A percentile compares a stretch with the other conserved stretches of the same genome.
These are phyloP conservation scores for Mortierella polycephala DNA, from an alignment of 371 early-diverging fungal species.

Conservation along the genomic window DNA sequence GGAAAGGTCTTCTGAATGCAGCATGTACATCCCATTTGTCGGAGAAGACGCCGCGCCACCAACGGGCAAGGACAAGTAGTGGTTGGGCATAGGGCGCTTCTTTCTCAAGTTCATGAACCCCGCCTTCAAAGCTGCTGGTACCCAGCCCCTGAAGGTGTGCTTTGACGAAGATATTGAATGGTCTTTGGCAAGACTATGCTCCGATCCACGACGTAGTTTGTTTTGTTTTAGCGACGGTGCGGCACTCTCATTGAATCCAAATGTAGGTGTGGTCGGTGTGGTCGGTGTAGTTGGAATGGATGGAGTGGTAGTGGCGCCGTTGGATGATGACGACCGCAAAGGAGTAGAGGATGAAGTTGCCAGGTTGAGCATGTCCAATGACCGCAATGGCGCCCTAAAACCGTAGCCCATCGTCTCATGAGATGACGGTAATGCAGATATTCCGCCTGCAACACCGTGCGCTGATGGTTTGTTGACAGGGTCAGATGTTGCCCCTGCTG, in stretches of 20 bases:
- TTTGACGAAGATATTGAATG: constrained; percentile 6
- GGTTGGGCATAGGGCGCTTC: constrained; percentile 10
- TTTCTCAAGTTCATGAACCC: constrained; percentile 20
- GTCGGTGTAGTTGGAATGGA: not conserved
- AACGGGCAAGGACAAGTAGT: constrained; percentile 43
- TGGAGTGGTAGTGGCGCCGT: not conserved
- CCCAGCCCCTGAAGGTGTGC: constrained; percentile 12
- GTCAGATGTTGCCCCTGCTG: not conserved
- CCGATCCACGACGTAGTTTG: too few species aligned
- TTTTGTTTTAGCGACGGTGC: not conserved
- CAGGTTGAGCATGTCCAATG: constrained; percentile 5
- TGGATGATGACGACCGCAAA: not conserved
- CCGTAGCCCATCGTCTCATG: constrained; percentile 1
- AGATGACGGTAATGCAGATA: constrained; percentile 5
- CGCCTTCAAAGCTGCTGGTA: constrained; percentile 16
- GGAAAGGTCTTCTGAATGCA: constrained; percentile 49
- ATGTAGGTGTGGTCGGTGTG: constrained; percentile 4
- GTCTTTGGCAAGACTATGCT: too few species aligned
- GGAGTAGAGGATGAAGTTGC: not conserved
- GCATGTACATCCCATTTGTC: constrained; percentile 21
- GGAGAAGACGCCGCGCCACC: constrained; percentile 23
- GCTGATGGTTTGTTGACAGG: not conserved
- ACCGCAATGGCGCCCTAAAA: constrained; percentile 12
- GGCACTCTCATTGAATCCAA: not conserved
- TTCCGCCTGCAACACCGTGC: not conserved